A percentile compares a stretch with the other conserved stretches of the same genome.
phyloP scores from a whole-genome alignment of 257 asterid species.

The Penstemon eatonii region DNA sequence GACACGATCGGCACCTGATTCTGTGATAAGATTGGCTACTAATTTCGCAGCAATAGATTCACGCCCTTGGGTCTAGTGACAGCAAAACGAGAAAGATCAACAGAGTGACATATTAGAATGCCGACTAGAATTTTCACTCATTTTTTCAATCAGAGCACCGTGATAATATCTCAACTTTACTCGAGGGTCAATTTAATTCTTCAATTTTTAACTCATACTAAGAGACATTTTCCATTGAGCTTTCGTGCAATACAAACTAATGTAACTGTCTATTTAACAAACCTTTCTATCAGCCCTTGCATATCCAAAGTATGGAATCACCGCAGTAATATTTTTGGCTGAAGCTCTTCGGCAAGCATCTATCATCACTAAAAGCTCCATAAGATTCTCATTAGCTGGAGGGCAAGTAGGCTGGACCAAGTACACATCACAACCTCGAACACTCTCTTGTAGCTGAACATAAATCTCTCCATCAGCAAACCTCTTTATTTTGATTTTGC shows the following conservation, averaged over 20 bases:
- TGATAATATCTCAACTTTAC: background rate
- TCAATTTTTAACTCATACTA: background rate
- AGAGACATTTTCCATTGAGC: background rate
- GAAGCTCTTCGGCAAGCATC: slow-evolving; percentile 98
- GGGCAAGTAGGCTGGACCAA: slow-evolving; percentile 86
- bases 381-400: slow-evolving; percentile 86
- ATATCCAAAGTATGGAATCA: slow-evolving; percentile 91
- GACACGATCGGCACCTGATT: slow-evolving; percentile 91
- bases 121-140: background rate
- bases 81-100: slow-evolving; percentile 21
- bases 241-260: slow-evolving; percentile 8
- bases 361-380: slow-evolving; percentile 90
- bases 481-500: slow-evolving; percentile 60
- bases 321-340: slow-evolving; percentile 84
- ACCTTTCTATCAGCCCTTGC: slow-evolving; percentile 96
- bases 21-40: slow-evolving; percentile 83
- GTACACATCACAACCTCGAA: slow-evolving; percentile 86
- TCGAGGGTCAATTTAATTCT: background rate
- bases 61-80: slow-evolving; percentile 80
- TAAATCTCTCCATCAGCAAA: slow-evolving; percentile 96
- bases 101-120: slow-evolving; percentile 9
- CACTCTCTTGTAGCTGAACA: slow-evolving; percentile 94
- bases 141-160: background rate
- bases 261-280: slow-evolving; percentile 17
- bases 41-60: slow-evolving; percentile 90